These are phyloP conservation scores for Hypoxylon sp. DNA, from an alignment of 2,329 filamentous ascomycete genomes.

Conservation along the genomic window DNA sequence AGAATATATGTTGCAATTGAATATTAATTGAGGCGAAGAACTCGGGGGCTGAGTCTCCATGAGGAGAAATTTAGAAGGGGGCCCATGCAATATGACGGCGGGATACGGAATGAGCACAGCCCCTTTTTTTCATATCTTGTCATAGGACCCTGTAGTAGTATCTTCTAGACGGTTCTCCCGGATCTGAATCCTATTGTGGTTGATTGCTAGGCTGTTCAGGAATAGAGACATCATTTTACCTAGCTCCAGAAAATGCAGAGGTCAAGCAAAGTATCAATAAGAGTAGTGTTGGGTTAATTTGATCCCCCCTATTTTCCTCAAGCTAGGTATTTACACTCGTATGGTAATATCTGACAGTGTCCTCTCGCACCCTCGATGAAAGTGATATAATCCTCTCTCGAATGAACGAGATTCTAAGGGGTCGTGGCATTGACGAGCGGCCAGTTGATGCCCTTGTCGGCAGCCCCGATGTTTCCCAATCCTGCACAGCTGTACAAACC, in stretches of 20 bases:
- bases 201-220: neutral
- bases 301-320: neutral
- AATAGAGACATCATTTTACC: neutral
- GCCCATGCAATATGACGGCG: neutral
- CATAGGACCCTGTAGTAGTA: neutral
- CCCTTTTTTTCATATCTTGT: neutral
- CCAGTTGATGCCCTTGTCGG: conserved; percentile 61
- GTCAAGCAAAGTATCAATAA: neutral
- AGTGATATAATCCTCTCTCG: neutral
- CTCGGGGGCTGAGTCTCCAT: neutral
- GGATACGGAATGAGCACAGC: neutral
- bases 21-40: neutral
- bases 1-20: neutral
- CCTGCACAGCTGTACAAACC: conserved; percentile 59
- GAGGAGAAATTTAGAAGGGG: neutral
- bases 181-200: neutral
- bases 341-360: neutral
- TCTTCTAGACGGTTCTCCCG: neutral
- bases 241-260: neutral
- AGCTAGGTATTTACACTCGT: neutral
- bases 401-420: conserved; percentile 4
- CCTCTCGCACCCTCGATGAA: neutral
- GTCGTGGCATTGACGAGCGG: conserved; percentile 54
- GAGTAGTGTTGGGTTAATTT: neutral
- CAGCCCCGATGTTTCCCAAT: conserved; percentile 57